phyloP scores from a whole-genome alignment of 345 rosid genomes.

The Salix dunnii region DNA sequence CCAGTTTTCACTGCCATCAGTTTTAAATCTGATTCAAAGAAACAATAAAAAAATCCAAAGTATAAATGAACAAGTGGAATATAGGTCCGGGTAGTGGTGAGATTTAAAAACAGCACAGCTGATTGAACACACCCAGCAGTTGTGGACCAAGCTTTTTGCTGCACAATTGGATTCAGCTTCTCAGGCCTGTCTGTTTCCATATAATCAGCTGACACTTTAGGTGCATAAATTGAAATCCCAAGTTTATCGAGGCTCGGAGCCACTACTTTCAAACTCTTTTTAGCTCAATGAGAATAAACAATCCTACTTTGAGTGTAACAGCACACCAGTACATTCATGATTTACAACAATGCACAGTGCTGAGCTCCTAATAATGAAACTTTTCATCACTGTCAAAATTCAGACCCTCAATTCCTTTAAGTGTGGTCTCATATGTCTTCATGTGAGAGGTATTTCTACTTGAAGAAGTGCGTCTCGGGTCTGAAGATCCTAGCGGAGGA shows the following conservation, averaged over 20 bases:
- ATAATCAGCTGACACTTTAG: neutral
- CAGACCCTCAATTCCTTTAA: conserved; percentile 64
- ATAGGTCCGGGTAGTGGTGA: neutral
- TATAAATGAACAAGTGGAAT: neutral
- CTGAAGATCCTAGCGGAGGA: conserved; percentile 55
- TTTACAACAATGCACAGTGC: conserved; percentile 27
- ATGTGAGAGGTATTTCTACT: conserved; percentile 41
- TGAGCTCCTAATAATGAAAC: conserved; percentile 39
- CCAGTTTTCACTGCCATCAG: conserved; percentile 5
- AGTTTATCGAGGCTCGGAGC: conserved; percentile 3
- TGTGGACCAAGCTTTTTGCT: neutral
- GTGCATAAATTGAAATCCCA: conserved; percentile 10
- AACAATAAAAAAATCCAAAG: neutral
- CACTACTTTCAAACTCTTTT: conserved; percentile 13
- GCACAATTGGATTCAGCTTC: conserved; percentile 4
- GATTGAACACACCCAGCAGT: conserved; percentile 6
- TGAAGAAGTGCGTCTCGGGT: conserved; percentile 54
- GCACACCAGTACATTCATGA: conserved; percentile 32
- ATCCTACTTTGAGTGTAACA: conserved; percentile 8
- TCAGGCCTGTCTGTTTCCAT: neutral
- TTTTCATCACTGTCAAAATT: conserved; percentile 53
- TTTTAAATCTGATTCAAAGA: neutral
- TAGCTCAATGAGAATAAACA: conserved; percentile 16
- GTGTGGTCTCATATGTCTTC: conserved; percentile 56
- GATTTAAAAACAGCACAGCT: neutral